Evolutionary conservation across 2,329 filamentous ascomycete species (phyloP).

Genomic region (Curvularia verruculosa): DNA sequence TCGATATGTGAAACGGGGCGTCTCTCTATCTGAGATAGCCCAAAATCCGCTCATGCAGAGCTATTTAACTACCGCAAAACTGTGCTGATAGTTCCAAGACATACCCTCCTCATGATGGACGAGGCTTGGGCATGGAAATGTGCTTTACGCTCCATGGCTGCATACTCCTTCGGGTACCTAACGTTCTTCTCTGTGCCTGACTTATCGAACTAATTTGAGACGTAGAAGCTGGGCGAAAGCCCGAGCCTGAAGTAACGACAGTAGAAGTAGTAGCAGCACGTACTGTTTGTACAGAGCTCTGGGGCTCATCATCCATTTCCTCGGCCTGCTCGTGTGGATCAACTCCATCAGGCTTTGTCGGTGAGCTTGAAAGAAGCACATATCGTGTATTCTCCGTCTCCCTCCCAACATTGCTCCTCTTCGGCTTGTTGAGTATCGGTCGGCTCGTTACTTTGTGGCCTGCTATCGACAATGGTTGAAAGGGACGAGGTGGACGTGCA

Average conservation of each 20-base stretch:
- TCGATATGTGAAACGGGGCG: not conserved
- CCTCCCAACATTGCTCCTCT: conserved; percentile 26
- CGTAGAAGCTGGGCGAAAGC: conserved; percentile 48
- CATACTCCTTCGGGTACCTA: conserved; percentile 59
- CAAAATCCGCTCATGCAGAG: not conserved
- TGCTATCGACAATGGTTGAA: conserved; percentile 35
- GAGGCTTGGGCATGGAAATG: conserved; percentile 40
- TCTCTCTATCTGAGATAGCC: not conserved
- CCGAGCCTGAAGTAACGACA: conserved; percentile 4
- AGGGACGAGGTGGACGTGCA: conserved; percentile 20
- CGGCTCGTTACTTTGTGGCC: conserved; percentile 41
- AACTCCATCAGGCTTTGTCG: conserved; percentile 40
- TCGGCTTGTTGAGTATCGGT: conserved; percentile 44
- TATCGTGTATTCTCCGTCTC: conserved; percentile 53
- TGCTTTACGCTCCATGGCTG: conserved; percentile 57
- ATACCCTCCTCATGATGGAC: conserved; percentile 16
- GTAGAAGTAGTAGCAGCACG: not conserved
- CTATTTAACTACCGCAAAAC: not conserved
- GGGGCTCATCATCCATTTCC: conserved; percentile 11
- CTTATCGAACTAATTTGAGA: conserved; percentile 54
- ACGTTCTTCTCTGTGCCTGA: conserved; percentile 51
- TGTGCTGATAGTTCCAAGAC: not conserved
- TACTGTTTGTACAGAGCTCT: conserved; percentile 18
- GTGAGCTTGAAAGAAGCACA: conserved; percentile 53
- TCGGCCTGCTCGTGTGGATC: conserved; percentile 11